phyloP scores from a whole-genome alignment of 345 rosid species.

The Dimocarpus longan region DNA sequence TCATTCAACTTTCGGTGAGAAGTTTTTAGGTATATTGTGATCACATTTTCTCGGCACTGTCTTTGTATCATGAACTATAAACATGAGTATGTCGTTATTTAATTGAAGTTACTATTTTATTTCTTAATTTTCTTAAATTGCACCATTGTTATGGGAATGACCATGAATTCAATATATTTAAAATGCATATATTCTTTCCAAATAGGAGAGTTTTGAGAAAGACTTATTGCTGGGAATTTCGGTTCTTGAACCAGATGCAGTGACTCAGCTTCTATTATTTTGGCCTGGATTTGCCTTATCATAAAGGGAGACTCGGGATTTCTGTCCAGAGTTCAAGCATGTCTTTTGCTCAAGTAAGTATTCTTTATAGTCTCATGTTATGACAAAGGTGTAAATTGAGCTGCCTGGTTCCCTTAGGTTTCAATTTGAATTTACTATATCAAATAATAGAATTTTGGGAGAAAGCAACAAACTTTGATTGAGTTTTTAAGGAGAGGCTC shows the following conservation, averaged over 20 bases:
- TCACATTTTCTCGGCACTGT: background rate
- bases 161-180: background rate
- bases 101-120: constrained; percentile 2
- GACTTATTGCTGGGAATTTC: background rate
- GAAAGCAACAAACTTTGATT: background rate
- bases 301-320: background rate
- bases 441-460: background rate
- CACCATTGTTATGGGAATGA: background rate
- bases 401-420: background rate
- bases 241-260: background rate
- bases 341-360: background rate
- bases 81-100: background rate
- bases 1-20: constrained; percentile 6
- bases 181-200: no score
- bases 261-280: background rate
- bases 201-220: background rate
- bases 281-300: background rate
- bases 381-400: background rate
- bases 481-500: background rate
- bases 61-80: background rate
- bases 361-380: background rate
- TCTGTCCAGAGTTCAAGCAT: background rate
- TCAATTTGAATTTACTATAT: background rate
- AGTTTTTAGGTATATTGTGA: background rate
- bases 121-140: background rate